A percentile compares a stretch with the other conserved stretches of the same genome.
Conservation (phyloP, 345 rosid genomes). For the Gossypium sturtianum region DNA sequence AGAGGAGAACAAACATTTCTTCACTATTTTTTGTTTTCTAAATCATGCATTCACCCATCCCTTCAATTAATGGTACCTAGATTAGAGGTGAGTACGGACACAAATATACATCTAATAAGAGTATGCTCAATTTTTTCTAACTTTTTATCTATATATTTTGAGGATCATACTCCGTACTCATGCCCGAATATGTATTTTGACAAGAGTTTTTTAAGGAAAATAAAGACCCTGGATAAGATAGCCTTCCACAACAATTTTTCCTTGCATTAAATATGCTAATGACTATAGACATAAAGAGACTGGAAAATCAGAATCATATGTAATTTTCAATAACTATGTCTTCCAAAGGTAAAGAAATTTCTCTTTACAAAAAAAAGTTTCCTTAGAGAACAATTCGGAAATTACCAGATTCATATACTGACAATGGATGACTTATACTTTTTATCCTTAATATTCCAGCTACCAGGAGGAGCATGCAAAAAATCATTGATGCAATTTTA, state of each 20-base stretch:
- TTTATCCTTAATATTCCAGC: conserved; percentile 14
- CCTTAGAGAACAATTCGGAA: background rate
- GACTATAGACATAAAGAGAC: background rate
- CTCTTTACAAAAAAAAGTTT: background rate
- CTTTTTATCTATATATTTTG: background rate
- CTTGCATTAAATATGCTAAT: background rate
- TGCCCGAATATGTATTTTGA: background rate
- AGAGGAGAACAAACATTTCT: background rate
- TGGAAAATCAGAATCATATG: background rate
- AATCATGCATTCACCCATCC: background rate
- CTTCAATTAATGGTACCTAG: background rate
- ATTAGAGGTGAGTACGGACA: background rate
- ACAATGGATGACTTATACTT: background rate
- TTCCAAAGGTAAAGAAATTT: background rate
- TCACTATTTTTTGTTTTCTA: background rate
- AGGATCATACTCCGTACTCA: background rate
- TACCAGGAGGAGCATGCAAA: conserved; percentile 1
- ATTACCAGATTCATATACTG: background rate
- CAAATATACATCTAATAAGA: background rate
- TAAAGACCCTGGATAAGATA: background rate
- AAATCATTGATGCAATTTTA: conserved; percentile 3
- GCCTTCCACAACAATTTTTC: background rate
- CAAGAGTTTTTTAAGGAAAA: background rate
- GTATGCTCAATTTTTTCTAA: background rate
- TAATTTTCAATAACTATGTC: background rate